A percentile compares a stretch with the other conserved stretches of the same genome.
These are phyloP conservation scores for Neoascochyta sp. DNA, from an alignment of 2,329 filamentous ascomycete genomes.

Conservation along the genomic window DNA sequence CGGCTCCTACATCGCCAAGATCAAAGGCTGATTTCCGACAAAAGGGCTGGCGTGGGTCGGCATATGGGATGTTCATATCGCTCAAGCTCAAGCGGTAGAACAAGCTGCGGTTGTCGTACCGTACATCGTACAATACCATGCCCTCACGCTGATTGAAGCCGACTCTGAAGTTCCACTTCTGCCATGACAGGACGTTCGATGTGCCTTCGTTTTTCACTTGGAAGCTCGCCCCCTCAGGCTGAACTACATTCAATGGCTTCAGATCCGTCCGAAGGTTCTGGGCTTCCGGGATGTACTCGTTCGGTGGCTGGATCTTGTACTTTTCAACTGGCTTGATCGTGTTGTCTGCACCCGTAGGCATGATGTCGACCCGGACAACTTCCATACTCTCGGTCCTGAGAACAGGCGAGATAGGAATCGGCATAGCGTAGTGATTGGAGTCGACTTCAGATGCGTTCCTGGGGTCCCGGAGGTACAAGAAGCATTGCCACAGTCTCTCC, in stretches of 20 bases:
- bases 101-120: constrained; percentile 59
- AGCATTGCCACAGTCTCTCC: constrained; percentile 58
- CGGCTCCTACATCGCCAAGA: constrained; percentile 63
- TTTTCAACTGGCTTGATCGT: constrained; percentile 54
- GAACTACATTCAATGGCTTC: constrained; percentile 61
- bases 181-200: constrained; percentile 59
- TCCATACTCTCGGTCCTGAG: constrained; percentile 60
- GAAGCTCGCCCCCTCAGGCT: constrained; percentile 64
- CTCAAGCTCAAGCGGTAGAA: constrained; percentile 65
- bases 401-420: constrained; percentile 64
- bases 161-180: constrained; percentile 68
- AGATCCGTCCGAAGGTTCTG: constrained; percentile 59
- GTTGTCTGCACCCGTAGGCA: constrained; percentile 64
- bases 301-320: constrained; percentile 56
- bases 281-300: constrained; percentile 65
- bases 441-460: constrained; percentile 58
- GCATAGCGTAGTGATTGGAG: constrained; percentile 66
- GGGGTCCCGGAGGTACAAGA: constrained; percentile 63
- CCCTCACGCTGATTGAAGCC: constrained; percentile 68
- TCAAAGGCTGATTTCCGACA: constrained; percentile 70
- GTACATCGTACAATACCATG: constrained; percentile 64
- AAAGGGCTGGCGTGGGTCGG: constrained; percentile 63
- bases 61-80: constrained; percentile 64
- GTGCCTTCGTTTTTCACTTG: constrained; percentile 50
- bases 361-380: constrained; percentile 64